phyloP scores from a whole-genome alignment of 441 rosid genomes.

The Geranium incanum region DNA sequence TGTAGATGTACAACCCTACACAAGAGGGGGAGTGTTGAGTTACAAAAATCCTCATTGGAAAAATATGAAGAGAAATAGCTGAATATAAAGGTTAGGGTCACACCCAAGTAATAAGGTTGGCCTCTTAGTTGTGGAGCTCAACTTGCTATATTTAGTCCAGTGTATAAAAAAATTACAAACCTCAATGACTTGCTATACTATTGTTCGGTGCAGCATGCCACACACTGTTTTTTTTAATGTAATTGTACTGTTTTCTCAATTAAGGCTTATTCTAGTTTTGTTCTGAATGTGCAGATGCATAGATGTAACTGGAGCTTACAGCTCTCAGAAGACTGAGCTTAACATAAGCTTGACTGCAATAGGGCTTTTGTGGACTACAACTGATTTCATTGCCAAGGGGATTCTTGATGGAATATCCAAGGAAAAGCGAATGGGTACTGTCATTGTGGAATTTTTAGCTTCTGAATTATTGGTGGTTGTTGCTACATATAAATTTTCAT shows the following conservation, averaged over 20 bases:
- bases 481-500: conserved; percentile 10
- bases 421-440: conserved; percentile 52
- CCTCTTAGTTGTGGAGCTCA: too few species aligned
- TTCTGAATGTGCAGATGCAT: conserved; percentile 67
- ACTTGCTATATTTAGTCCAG: too few species aligned
- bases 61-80: too few species aligned
- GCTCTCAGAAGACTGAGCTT: conserved; percentile 87
- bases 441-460: conserved; percentile 14
- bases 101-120: too few species aligned
- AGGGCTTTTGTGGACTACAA: conserved; percentile 89
- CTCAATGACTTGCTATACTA: conserved; percentile 11
- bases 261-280: conserved; percentile 10
- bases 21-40: too few species aligned
- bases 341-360: conserved; percentile 95
- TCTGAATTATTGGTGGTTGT: conserved; percentile 12
- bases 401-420: conserved; percentile 38
- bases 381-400: conserved; percentile 87
- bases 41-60: too few species aligned
- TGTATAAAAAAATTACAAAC: background rate
- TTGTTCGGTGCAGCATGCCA: conserved; percentile 8
- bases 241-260: background rate
- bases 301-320: conserved; percentile 96
- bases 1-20: too few species aligned
- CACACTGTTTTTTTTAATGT: conserved; percentile 4
- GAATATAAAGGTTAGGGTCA: too few species aligned